Evolutionary conservation across 2,329 filamentous ascomycete genomes (phyloP).

Genomic region (Paracoccidioides lutzii): DNA sequence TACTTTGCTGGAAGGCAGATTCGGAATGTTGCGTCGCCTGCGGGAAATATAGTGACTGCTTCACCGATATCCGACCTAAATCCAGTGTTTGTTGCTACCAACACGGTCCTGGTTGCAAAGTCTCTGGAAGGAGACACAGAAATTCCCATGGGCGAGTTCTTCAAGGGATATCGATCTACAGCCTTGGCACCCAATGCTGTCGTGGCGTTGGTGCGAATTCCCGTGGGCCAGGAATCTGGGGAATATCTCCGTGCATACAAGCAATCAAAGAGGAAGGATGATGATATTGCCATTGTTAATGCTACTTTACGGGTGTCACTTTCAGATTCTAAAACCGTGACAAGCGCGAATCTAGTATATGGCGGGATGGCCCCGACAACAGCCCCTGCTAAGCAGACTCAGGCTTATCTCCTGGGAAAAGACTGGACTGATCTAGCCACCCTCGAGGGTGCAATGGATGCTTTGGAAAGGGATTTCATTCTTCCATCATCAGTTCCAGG

Average conservation of each 20-base stretch:
- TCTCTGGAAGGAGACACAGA: slow-evolving; percentile 60
- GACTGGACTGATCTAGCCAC: slow-evolving; percentile 68
- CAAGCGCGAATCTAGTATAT: slow-evolving; percentile 69
- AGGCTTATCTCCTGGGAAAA: slow-evolving; percentile 62
- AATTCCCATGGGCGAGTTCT: slow-evolving; percentile 87
- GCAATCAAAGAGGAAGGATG: slow-evolving; percentile 91
- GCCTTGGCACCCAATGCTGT: slow-evolving; percentile 69
- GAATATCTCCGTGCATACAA: slow-evolving; percentile 89
- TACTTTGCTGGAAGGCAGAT: slow-evolving; percentile 95
- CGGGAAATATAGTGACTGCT: slow-evolving; percentile 85
- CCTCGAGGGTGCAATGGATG: slow-evolving; percentile 78
- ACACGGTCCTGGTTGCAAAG: slow-evolving; percentile 68
- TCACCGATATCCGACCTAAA: slow-evolving; percentile 96
- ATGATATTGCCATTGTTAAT: slow-evolving; percentile 96
- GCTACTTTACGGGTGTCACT: slow-evolving; percentile 66
- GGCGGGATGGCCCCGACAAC: slow-evolving; percentile 93
- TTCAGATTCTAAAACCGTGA: slow-evolving; percentile 54
- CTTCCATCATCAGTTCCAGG: slow-evolving; percentile 82
- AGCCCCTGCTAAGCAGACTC: slow-evolving; percentile 68
- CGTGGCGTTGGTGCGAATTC: slow-evolving; percentile 78
- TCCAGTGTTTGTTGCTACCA: slow-evolving; percentile 79
- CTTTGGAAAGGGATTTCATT: slow-evolving; percentile 80
- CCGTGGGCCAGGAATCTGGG: slow-evolving; percentile 57
- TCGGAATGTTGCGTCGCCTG: slow-evolving; percentile 91
- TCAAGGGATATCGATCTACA: slow-evolving; percentile 79